phyloP scores from a whole-genome alignment of 176 grass and related monocot species.

The Raddia guianensis region DNA sequence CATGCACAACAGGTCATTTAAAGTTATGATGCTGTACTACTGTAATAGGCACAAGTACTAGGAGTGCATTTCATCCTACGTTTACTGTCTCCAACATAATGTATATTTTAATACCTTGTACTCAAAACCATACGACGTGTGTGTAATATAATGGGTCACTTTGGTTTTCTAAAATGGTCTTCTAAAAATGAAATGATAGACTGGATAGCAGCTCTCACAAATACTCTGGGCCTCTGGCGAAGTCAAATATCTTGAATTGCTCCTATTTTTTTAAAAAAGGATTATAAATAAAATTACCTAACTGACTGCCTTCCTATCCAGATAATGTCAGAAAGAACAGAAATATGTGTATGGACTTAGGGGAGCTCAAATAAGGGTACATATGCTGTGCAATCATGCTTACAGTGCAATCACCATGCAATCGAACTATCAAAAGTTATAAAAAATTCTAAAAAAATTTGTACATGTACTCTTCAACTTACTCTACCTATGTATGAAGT shows the following conservation, averaged over 20 bases:
- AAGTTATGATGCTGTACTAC: neutral
- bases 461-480: too few relatives aligned
- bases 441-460: too few relatives aligned
- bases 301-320: neutral
- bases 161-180: neutral
- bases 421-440: too few relatives aligned
- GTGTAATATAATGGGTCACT: neutral
- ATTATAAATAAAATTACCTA: neutral
- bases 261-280: neutral
- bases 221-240: neutral
- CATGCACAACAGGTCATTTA: neutral
- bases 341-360: neutral
- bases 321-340: constrained; percentile 1
- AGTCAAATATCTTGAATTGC: neutral
- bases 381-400: too few relatives aligned
- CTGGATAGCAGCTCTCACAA: constrained; percentile 4
- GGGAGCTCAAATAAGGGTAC: constrained; percentile 2
- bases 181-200: neutral
- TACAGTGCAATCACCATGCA: too few relatives aligned
- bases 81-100: neutral
- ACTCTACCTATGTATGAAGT: too few relatives aligned
- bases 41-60: neutral
- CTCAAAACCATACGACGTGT: neutral
- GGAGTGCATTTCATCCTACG: neutral
- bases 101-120: constrained; percentile 16